Conservation (phyloP, 306 rosid genomes). For the Prunus armeniaca region DNA sequence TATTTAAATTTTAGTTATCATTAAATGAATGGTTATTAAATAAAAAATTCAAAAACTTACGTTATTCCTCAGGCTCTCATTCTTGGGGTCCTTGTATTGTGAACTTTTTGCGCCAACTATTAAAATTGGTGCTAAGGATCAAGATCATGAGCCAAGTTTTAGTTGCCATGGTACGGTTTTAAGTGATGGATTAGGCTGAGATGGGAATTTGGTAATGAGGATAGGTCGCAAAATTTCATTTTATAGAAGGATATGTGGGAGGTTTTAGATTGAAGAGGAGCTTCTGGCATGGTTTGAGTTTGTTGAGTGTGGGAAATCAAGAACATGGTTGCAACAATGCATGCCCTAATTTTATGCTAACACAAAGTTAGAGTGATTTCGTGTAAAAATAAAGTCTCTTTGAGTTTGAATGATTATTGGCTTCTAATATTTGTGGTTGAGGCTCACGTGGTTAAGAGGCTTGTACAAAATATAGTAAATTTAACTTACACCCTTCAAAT, state of each 20-base stretch:
- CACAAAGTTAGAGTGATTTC: neutral
- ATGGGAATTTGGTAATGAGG: neutral
- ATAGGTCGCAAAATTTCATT: neutral
- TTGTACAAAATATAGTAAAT: too few species aligned
- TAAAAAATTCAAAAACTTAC: too few species aligned
- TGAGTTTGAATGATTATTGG: neutral
- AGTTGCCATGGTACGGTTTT: conserved; percentile 9
- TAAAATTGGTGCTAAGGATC: conserved; percentile 8
- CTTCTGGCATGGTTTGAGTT: neutral
- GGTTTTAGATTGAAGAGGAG: neutral
- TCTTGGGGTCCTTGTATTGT: neutral
- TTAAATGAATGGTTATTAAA: too few species aligned
- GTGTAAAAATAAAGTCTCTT: neutral
- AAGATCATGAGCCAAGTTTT: conserved; percentile 17
- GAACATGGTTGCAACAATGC: neutral
- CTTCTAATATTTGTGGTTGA: too few species aligned
- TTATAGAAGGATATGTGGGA: neutral
- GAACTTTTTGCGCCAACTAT: neutral
- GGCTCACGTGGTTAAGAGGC: too few species aligned
- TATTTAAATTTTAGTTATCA: neutral
- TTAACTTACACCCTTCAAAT: too few species aligned
- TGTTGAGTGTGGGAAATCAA: neutral
- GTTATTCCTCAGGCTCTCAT: neutral
- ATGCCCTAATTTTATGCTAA: neutral
- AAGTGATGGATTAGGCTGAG: neutral